These are phyloP conservation scores for Chernovozyma sophiae-reginae DNA, from an alignment of 1,139 yeast genomes.

Conservation along the genomic window DNA sequence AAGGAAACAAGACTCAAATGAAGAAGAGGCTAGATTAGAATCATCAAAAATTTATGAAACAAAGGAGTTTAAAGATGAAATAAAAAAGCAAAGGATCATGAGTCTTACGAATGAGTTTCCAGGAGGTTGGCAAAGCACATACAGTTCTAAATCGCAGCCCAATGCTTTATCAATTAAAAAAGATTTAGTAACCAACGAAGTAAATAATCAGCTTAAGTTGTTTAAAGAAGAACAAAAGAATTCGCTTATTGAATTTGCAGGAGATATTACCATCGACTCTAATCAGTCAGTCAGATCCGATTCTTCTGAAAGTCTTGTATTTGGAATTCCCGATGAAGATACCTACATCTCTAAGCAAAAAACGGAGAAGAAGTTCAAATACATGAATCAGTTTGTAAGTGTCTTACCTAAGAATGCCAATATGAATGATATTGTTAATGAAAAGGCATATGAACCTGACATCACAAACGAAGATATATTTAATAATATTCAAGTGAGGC, in stretches of 20 bases:
- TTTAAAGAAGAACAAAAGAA: constrained; percentile 17
- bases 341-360: constrained; percentile 8
- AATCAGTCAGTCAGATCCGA: constrained; percentile 8
- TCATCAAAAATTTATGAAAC: constrained; percentile 28
- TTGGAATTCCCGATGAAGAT: constrained; percentile 7
- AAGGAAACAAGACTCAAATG: constrained; percentile 19
- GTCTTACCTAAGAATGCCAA: constrained; percentile 28
- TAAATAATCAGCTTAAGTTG: constrained; percentile 20
- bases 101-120: constrained; percentile 31
- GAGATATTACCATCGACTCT: constrained; percentile 27
- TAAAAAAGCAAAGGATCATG: constrained; percentile 33
- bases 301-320: constrained; percentile 10
- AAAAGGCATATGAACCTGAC: constrained; percentile 69
- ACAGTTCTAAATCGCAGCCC: constrained; percentile 8
- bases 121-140: constrained; percentile 29
- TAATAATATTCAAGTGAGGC: constrained; percentile 26
- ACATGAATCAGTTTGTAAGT: constrained; percentile 32
- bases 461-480: constrained; percentile 29
- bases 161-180: constrained; percentile 23
- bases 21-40: constrained; percentile 15
- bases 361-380: constrained; percentile 23
- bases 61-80: constrained; percentile 26
- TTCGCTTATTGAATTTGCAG: constrained; percentile 22
- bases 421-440: constrained; percentile 45
- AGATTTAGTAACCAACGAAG: constrained; percentile 25